Evolutionary conservation across 2,329 filamentous ascomycete species (phyloP).

Genomic region (Xylariaceae sp.): DNA sequence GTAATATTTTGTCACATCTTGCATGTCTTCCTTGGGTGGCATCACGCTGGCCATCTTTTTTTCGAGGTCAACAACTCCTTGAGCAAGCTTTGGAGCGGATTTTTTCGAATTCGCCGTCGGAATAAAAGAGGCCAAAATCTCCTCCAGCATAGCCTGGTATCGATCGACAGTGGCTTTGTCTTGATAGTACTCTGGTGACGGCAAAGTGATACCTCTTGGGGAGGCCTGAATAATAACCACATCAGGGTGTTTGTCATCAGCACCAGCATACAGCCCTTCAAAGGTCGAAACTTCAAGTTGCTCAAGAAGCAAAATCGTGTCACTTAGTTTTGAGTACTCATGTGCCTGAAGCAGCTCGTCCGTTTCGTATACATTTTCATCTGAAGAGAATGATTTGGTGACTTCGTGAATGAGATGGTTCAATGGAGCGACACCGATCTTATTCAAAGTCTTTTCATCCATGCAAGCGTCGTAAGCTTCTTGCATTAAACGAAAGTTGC

Average conservation of each 20-base stretch:
- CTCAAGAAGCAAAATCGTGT: constrained; percentile 45
- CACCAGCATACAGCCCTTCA: constrained; percentile 33
- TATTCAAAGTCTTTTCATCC: constrained; percentile 54
- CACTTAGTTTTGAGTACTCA: constrained; percentile 35
- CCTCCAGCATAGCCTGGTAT: constrained; percentile 45
- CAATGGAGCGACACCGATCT: constrained; percentile 54
- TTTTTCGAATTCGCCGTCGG: constrained; percentile 22
- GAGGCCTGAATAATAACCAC: constrained; percentile 35
- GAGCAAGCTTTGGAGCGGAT: constrained; percentile 27
- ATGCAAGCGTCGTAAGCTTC: constrained; percentile 63
- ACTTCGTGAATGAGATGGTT: constrained; percentile 52
- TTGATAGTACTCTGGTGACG: constrained; percentile 58
- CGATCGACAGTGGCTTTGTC: constrained; percentile 48
- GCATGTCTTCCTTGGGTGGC: constrained; percentile 53
- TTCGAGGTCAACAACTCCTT: constrained; percentile 54
- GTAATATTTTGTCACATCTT: constrained; percentile 64
- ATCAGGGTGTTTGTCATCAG: constrained; percentile 43
- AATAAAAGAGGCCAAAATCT: constrained; percentile 34
- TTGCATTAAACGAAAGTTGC: constrained; percentile 65
- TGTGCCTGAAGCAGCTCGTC: constrained; percentile 21
- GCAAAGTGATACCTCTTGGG: constrained; percentile 53
- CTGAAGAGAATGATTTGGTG: constrained; percentile 40
- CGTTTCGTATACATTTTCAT: constrained; percentile 20
- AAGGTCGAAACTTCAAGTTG: constrained; percentile 42
- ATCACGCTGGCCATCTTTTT: constrained; percentile 57